Percentiles rank a stretch among this genome's conserved stretches.
Conservation (phyloP, 2,329 filamentous ascomycete species). For the Trichoderma sp. region DNA sequence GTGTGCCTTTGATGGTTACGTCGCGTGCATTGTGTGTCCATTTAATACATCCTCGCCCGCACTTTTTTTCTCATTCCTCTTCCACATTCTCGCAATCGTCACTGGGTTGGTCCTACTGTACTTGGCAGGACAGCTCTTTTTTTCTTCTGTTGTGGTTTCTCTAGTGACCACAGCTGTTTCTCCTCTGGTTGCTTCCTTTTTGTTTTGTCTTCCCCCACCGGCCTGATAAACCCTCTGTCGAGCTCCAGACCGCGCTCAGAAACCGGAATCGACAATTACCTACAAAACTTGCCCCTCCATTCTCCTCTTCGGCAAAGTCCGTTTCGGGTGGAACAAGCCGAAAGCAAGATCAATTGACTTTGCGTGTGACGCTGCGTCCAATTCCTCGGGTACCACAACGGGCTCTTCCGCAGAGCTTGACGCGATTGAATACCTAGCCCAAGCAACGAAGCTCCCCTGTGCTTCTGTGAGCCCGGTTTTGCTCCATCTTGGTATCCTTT, state of each 20-base stretch:
- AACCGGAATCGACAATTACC: background rate
- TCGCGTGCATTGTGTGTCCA: background rate
- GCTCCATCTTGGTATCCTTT: background rate
- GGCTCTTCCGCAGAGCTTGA: background rate
- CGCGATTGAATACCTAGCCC: background rate
- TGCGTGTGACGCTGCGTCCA: slow-evolving; percentile 4
- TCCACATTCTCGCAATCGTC: background rate
- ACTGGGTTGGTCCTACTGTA: background rate
- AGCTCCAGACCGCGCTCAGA: background rate
- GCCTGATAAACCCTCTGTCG: background rate
- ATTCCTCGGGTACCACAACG: background rate
- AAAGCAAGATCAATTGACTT: background rate
- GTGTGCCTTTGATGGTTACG: slow-evolving; percentile 17
- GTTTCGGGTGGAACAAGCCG: background rate
- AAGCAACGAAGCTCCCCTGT: background rate
- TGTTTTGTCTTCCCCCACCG: background rate
- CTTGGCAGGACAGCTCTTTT: background rate
- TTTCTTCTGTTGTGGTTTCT: slow-evolving; percentile 2
- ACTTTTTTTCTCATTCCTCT: background rate
- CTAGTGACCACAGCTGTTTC: background rate
- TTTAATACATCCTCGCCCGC: slow-evolving; percentile 16
- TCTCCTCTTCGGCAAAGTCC: background rate
- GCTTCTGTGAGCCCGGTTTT: slow-evolving; percentile 7
- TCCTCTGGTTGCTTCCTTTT: background rate
- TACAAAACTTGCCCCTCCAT: background rate